Evolutionary conservation across 140 eudicot species (phyloP).

Genomic region (Anethum foeniculum): DNA sequence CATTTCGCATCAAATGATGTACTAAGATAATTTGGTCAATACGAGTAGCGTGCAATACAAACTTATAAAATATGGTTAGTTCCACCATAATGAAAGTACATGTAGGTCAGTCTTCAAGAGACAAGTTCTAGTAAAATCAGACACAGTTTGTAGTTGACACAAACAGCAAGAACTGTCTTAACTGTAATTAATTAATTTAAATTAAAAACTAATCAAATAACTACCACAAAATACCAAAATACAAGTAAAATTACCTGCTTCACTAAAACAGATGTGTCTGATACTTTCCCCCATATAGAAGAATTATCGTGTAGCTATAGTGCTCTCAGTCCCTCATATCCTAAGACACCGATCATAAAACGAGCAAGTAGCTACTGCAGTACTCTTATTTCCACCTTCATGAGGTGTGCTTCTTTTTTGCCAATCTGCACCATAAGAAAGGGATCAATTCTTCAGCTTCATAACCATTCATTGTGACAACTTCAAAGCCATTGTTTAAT

Average conservation of each 20-base stretch:
- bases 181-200: neutral
- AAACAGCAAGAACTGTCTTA: neutral
- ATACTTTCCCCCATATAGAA: neutral
- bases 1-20: neutral
- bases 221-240: neutral
- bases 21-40: neutral
- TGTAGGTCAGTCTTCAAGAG: neutral
- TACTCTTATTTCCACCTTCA: slow-evolving; percentile 32
- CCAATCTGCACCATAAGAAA: slow-evolving; percentile 94
- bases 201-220: neutral
- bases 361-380: slow-evolving; percentile 70
- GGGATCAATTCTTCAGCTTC: slow-evolving; percentile 60
- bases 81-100: neutral
- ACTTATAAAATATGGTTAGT: neutral
- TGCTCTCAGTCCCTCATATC: slow-evolving; percentile 58
- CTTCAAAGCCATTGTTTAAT: slow-evolving; percentile 81
- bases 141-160: neutral
- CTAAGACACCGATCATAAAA: slow-evolving; percentile 73
- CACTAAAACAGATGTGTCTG: neutral
- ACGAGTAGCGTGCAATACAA: neutral
- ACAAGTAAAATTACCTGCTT: neutral
- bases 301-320: slow-evolving; percentile 19
- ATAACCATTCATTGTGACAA: slow-evolving; percentile 42
- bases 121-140: neutral
- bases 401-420: slow-evolving; percentile 36